Evolutionary conservation across 163 green algal species (phyloP).

Genomic region (Chlamydomonas reinhardtii): DNA sequence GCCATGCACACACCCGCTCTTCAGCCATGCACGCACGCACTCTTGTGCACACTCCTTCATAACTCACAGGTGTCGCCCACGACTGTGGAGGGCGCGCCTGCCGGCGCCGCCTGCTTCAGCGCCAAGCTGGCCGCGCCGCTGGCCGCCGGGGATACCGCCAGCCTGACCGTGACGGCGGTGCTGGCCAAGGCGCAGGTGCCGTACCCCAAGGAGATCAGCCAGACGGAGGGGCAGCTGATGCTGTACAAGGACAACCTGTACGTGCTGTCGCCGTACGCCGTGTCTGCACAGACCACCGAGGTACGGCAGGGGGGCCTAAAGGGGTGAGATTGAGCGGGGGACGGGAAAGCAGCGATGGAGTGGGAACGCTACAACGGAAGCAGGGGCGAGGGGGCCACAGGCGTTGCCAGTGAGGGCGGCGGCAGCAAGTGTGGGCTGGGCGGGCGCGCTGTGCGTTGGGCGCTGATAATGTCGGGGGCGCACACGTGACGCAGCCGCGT

Average conservation of each 20-base stretch:
- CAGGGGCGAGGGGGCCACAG: too few species aligned
- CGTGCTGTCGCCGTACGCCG: constrained; percentile 73
- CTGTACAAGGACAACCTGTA: constrained; percentile 66
- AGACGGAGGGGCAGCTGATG: constrained; percentile 77
- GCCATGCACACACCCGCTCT: too few species aligned
- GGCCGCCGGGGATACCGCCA: constrained; percentile 17
- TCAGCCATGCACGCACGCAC: too few species aligned
- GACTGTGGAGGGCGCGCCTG: constrained; percentile 41
- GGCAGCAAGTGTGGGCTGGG: too few species aligned
- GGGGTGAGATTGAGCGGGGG: neutral
- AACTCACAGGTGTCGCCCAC: neutral
- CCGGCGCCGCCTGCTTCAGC: constrained; percentile 56
- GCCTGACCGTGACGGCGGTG: constrained; percentile 56
- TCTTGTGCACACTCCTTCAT: too few species aligned
- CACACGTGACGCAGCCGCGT: too few species aligned
- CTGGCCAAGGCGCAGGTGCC: constrained; percentile 71
- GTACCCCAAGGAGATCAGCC: constrained; percentile 66
- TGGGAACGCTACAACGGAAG: too few species aligned
- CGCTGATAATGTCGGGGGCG: too few species aligned
- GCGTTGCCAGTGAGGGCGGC: too few species aligned
- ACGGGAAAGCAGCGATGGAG: neutral
- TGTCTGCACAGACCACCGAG: constrained; percentile 71
- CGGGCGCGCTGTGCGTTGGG: too few species aligned
- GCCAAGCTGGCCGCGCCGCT: constrained; percentile 62
- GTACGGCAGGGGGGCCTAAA: constrained; percentile 38